These are phyloP conservation scores for Mycena filopes DNA, from an alignment of 768 basidiomycete genomes.

Conservation along the genomic window DNA sequence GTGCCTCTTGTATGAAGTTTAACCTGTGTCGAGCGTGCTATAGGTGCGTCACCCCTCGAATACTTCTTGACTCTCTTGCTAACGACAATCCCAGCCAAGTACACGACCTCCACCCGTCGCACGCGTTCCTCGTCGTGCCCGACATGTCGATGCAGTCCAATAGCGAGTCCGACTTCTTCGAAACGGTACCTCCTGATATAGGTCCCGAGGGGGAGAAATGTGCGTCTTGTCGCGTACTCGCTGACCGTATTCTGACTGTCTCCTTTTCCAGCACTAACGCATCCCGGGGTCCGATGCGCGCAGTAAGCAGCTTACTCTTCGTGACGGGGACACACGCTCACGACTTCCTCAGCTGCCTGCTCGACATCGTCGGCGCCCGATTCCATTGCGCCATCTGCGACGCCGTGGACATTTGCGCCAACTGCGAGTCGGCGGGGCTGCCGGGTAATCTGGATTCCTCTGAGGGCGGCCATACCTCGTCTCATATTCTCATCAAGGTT, in stretches of 20 bases:
- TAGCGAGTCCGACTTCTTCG: conserved; percentile 50
- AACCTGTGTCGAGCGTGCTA: conserved; percentile 87
- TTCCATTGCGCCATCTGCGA: conserved; percentile 94
- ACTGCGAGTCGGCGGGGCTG: conserved; percentile 87
- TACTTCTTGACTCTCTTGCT: conserved; percentile 11
- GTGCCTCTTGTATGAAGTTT: conserved; percentile 82
- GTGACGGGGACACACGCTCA: not conserved
- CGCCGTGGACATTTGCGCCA: conserved; percentile 85
- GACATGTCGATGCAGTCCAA: conserved; percentile 60
- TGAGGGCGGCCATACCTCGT: conserved; percentile 82
- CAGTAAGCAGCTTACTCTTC: conserved; percentile 66
- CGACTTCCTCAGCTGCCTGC: conserved; percentile 69
- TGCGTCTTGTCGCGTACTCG: conserved; percentile 45
- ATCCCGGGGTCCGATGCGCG: conserved; percentile 85
- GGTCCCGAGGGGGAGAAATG: conserved; percentile 66
- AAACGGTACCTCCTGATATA: conserved; percentile 46
- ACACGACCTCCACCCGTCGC: conserved; percentile 90
- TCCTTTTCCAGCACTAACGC: conserved; percentile 67
- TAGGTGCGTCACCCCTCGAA: conserved; percentile 56
- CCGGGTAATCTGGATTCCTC: conserved; percentile 84
- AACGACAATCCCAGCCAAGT: conserved; percentile 63
- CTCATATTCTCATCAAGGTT: conserved; percentile 96
- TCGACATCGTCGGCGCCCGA: conserved; percentile 90
- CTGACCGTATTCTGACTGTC: conserved; percentile 6
- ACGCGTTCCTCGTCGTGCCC: conserved; percentile 86